Conservation (phyloP, 345 rosid genomes). For the Populus davidiana region DNA sequence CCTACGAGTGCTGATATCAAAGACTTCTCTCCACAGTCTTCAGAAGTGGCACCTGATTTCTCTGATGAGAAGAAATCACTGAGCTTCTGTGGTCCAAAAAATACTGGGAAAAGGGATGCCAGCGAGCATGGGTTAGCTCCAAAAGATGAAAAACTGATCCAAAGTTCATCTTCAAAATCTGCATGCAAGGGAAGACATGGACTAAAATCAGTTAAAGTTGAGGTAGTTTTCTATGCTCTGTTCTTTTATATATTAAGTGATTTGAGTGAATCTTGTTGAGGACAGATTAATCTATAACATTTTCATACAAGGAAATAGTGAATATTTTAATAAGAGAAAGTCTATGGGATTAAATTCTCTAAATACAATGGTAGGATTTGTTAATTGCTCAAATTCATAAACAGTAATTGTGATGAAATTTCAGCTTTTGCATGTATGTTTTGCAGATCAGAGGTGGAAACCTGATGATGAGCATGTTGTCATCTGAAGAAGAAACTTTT, state of each 20-base stretch:
- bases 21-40: conserved; percentile 2
- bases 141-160: conserved; percentile 9
- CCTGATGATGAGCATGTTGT: background rate
- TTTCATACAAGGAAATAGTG: background rate
- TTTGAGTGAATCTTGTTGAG: background rate
- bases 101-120: conserved; percentile 11
- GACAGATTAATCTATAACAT: background rate
- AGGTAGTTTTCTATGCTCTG: conserved; percentile 11
- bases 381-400: background rate
- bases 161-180: conserved; percentile 20
- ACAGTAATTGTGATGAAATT: background rate
- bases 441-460: background rate
- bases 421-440: background rate
- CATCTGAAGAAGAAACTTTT: background rate
- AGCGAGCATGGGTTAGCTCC: conserved; percentile 14
- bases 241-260: background rate
- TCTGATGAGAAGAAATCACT: conserved; percentile 15
- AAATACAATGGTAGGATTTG: background rate
- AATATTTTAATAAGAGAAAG: background rate
- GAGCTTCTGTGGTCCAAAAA: conserved; percentile 3
- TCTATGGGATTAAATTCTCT: background rate
- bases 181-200: conserved; percentile 13
- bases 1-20: conserved; percentile 9
- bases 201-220: conserved; percentile 13
- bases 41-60: conserved; percentile 20